phyloP scores from a whole-genome alignment of 2,329 filamentous ascomycete genomes.

The Pestalotiopsis fici region DNA sequence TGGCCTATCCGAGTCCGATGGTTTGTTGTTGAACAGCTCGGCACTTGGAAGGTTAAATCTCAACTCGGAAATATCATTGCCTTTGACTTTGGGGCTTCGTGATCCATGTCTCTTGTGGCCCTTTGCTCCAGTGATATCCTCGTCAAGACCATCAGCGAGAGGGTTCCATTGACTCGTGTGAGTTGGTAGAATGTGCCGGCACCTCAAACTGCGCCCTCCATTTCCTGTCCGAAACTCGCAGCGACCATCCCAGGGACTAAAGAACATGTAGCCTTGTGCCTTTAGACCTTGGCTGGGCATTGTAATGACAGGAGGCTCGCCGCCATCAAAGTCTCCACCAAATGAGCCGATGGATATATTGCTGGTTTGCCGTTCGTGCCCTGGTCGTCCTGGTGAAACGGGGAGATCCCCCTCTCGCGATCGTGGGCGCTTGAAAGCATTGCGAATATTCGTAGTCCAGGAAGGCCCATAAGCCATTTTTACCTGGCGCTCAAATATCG shows the following conservation, averaged over 20 bases:
- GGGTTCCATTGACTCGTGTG: conserved; percentile 42
- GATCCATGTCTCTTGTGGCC: conserved; percentile 32
- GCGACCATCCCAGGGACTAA: conserved; percentile 81
- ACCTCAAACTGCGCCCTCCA: conserved; percentile 73
- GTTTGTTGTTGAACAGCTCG: conserved; percentile 43
- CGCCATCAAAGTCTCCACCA: conserved; percentile 27
- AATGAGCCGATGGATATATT: conserved; percentile 34
- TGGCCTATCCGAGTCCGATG: conserved; percentile 13
- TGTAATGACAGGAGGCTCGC: conserved; percentile 34
- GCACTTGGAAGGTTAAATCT: conserved; percentile 81
- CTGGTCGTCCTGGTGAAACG: conserved; percentile 25
- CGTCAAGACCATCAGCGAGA: conserved; percentile 35
- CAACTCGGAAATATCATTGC: conserved; percentile 71
- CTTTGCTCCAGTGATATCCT: conserved; percentile 28
- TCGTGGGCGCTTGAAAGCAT: conserved; percentile 41
- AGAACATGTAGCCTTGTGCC: conserved; percentile 73
- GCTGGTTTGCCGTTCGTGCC: conserved; percentile 32
- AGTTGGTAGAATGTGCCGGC: conserved; percentile 68
- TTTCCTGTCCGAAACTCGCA: conserved; percentile 84
- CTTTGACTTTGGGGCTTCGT: conserved; percentile 12
- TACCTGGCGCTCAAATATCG: conserved; percentile 55
- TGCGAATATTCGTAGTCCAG: conserved; percentile 46
- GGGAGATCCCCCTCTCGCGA: conserved; percentile 27
- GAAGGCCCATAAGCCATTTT: conserved; percentile 58
- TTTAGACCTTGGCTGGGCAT: conserved; percentile 49